phyloP scores from a whole-genome alignment of 257 asterid species.

The Paraleonurus japonicus region DNA sequence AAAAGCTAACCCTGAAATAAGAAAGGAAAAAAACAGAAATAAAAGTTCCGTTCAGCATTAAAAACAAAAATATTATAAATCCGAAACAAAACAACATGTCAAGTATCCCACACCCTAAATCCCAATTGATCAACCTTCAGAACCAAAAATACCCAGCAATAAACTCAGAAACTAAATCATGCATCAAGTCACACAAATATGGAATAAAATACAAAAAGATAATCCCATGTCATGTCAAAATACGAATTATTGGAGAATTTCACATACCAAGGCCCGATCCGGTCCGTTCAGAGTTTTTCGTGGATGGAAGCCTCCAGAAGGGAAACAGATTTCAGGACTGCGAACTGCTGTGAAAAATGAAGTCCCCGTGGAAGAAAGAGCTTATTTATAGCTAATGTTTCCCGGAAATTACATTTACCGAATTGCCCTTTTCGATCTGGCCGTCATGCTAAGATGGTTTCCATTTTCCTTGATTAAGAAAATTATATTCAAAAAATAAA shows the following conservation, averaged over 20 bases:
- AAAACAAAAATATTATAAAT: neutral
- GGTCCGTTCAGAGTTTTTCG: conserved; percentile 15
- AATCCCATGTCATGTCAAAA: neutral
- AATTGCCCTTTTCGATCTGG: conserved; percentile 1
- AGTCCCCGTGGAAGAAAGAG: neutral
- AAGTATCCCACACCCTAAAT: conserved; percentile 18
- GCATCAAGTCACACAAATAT: neutral
- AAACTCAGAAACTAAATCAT: conserved; percentile 25
- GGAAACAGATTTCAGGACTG: conserved; percentile 17
- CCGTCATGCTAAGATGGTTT: neutral
- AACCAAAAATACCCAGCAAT: conserved; percentile 10
- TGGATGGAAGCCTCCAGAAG: conserved; percentile 20
- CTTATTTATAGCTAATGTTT: conserved; percentile 21
- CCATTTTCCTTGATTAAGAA: neutral
- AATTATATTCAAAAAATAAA: too few species aligned
- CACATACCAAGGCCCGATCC: conserved; percentile 30
- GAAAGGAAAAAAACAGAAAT: neutral
- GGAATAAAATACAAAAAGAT: neutral
- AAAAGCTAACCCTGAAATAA: too few species aligned
- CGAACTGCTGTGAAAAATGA: neutral
- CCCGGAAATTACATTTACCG: neutral
- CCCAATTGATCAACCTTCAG: conserved; percentile 12
- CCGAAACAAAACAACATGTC: conserved; percentile 17
- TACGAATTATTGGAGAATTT: neutral
- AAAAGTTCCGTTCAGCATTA: neutral